phyloP scores from a whole-genome alignment of 164 flowering plant genomes.

The Liriodendron chinense region DNA sequence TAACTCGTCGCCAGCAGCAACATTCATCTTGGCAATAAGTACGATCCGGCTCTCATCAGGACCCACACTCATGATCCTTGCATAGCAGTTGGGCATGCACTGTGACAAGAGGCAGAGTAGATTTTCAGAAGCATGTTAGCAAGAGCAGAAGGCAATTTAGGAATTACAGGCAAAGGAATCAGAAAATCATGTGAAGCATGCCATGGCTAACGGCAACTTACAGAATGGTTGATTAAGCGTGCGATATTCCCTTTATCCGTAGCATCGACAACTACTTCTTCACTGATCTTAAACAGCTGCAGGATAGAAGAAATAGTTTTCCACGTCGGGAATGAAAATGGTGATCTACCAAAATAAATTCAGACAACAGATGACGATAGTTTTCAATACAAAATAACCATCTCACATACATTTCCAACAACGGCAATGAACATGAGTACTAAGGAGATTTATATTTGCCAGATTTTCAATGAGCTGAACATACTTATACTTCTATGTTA shows the following conservation, averaged over 20 bases:
- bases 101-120: slow-evolving; percentile 24
- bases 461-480: too few species aligned
- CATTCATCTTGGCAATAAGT: slow-evolving; percentile 81
- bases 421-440: too few species aligned
- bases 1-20: slow-evolving; percentile 83
- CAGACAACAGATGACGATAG: too few species aligned
- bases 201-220: slow-evolving; percentile 30
- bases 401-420: too few species aligned
- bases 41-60: slow-evolving; percentile 78
- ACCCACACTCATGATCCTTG: slow-evolving; percentile 89
- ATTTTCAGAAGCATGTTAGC: slow-evolving; percentile 7
- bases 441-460: too few species aligned
- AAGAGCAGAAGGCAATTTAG: neutral
- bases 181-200: neutral
- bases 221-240: slow-evolving; percentile 92
- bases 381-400: too few species aligned
- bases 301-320: neutral
- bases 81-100: slow-evolving; percentile 98
- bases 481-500: too few species aligned
- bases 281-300: slow-evolving; percentile 96
- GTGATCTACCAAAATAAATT: too few species aligned
- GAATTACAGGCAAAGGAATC: neutral
- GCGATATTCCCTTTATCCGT: slow-evolving; percentile 91
- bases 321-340: neutral
- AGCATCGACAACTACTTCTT: slow-evolving; percentile 93